A percentile compares a stretch with the other conserved stretches of the same genome.
Evolutionary conservation across 2,329 filamentous ascomycete genomes (phyloP).

Genomic region (Endoconidiophora laricicola): DNA sequence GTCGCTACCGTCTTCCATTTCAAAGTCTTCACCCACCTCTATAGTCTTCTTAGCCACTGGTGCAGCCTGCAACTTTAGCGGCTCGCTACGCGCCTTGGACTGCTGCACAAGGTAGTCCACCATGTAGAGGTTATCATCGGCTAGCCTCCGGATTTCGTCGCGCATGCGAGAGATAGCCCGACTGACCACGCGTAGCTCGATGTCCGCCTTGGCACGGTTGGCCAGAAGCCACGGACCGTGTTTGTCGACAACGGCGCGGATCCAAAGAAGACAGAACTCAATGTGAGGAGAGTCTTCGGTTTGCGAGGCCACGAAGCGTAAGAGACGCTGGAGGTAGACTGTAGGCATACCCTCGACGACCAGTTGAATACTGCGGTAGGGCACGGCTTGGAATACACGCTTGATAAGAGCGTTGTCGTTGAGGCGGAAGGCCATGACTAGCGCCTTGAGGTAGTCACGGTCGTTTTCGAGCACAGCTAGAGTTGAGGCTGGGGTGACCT

Average conservation of each 20-base stretch:
- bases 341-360: constrained; percentile 65
- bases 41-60: constrained; percentile 14
- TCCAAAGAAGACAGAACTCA: constrained; percentile 89
- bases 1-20: constrained; percentile 23
- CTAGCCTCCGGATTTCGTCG: constrained; percentile 64
- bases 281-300: constrained; percentile 84
- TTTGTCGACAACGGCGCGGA: constrained; percentile 62
- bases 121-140: constrained; percentile 77
- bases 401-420: constrained; percentile 72
- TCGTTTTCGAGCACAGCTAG: constrained; percentile 50
- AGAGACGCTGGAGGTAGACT: constrained; percentile 70
- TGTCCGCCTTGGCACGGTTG: constrained; percentile 60
- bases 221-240: constrained; percentile 78
- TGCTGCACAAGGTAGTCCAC: constrained; percentile 62
- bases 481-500: constrained; percentile 77
- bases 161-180: constrained; percentile 66
- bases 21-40: constrained; percentile 18
- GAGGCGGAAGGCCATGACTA: constrained; percentile 94
- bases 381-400: constrained; percentile 71
- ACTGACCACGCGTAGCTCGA: constrained; percentile 70
- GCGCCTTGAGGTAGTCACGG: constrained; percentile 72
- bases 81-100: constrained; percentile 19
- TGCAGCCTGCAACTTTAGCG: constrained; percentile 15
- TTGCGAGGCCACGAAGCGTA: constrained; percentile 76
- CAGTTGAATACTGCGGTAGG: constrained; percentile 55